Evolutionary conservation across 1,284 basidiomycete genomes (phyloP), one percentile per base, ranked within the genome.

Genomic region (Porphyrellus sp.): DNA sequence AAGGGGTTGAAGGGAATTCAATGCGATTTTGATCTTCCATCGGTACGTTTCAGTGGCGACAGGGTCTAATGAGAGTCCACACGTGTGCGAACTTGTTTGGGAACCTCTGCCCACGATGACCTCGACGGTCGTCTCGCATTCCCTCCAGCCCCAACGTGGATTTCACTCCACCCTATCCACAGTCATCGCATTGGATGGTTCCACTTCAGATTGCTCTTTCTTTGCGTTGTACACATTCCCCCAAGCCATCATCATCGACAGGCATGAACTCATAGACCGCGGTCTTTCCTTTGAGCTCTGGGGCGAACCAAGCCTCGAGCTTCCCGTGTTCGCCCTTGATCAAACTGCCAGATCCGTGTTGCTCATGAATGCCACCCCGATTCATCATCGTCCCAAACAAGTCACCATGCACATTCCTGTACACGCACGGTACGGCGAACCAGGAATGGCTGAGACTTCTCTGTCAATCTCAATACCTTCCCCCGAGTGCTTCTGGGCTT

Each of bases 91-190:
- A 43, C 20, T 28, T 11, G 18, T 34, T 8, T 16, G 12, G 15
- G 5, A 9, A 34, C 20, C 34, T 20, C 25, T 13, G 16, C 23
- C 20, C 23, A 23, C 23, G 1, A 64, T 63, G 67, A 51, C 63
- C 40, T 38, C 53, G 39, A 56, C 47, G 2, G 53, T 69, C 28
- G 46, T 49, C 50, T 58, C 66, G 16, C 58, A 62, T 39, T 51
- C 55, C 21, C 47, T 69, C 24, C 47, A 55, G 12, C 67, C 65
- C 5, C 52, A 18, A 15, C 63, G 45, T 6, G 70, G 59, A 18
- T 70, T 71, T 40, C 67, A 68, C 40, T 59, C 67, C 18, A 72
- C 65, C 1, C 46, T 70, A n/a, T 62, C 66, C 35, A 69, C 67
- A 8, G 20, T 8, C 3, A 23, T 71, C 18, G 43, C 34, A 28